phyloP scores from a whole-genome alignment of 169 alveolate species.

The Cryptosporidium sp. region DNA sequence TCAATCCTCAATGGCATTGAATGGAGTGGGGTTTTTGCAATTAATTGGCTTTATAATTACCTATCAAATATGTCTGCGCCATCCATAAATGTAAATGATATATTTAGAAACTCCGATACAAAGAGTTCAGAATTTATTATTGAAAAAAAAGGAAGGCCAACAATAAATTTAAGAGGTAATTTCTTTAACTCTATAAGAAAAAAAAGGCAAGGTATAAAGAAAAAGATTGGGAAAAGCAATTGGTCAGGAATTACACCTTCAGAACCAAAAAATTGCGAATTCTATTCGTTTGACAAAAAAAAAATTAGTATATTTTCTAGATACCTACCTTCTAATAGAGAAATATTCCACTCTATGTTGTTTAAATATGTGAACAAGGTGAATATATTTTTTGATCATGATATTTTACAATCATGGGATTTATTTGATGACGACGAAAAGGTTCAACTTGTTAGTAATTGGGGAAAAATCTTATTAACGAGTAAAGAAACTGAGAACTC shows the following conservation, averaged over 20 bases:
- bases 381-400: neutral
- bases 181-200: slow-evolving; percentile 26
- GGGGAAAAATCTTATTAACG: slow-evolving; percentile 25
- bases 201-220: slow-evolving; percentile 22
- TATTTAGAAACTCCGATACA: neutral
- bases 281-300: neutral
- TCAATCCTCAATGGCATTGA: slow-evolving; percentile 49
- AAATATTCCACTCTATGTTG: slow-evolving; percentile 26
- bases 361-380: neutral
- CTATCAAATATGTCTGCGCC: neutral
- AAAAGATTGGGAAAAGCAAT: slow-evolving; percentile 19
- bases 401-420: slow-evolving; percentile 37
- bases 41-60: slow-evolving; percentile 19
- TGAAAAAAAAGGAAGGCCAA: slow-evolving; percentile 50
- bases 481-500: slow-evolving; percentile 35
- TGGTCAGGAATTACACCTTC: slow-evolving; percentile 60
- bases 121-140: neutral
- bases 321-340: slow-evolving; percentile 67
- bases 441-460: neutral
- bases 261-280: neutral
- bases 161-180: slow-evolving; percentile 36
- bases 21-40: slow-evolving; percentile 69
- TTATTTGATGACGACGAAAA: slow-evolving; percentile 18
- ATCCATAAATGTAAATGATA: neutral
- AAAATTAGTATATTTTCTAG: slow-evolving; percentile 23